Evolutionary conservation across 805 yeast genomes (phyloP).

Genomic region (Clavispora phyllophila): DNA sequence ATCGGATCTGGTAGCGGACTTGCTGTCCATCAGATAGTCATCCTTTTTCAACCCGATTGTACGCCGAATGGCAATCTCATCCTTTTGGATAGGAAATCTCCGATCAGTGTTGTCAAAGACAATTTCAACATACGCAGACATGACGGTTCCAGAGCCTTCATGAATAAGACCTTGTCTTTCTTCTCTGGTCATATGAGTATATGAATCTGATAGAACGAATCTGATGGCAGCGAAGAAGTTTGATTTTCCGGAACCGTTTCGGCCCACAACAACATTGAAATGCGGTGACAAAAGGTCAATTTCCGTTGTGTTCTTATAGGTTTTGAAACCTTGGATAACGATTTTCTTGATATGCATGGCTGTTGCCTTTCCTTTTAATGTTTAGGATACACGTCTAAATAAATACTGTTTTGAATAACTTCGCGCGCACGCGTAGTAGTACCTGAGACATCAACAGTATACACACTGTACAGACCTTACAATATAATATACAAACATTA

Average conservation of each 20-base stretch:
- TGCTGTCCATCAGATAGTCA: constrained; percentile 80
- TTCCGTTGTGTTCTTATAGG: constrained; percentile 78
- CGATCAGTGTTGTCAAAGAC: constrained; percentile 77
- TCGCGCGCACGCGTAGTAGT: neutral
- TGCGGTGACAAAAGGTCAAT: constrained; percentile 74
- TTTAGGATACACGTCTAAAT: neutral
- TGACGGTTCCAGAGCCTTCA: constrained; percentile 84
- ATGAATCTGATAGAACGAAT: constrained; percentile 87
- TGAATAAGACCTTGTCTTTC: constrained; percentile 84
- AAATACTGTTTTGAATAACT: neutral
- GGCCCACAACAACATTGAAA: constrained; percentile 78
- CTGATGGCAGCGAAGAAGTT: constrained; percentile 93
- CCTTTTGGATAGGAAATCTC: constrained; percentile 64
- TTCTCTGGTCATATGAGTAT: constrained; percentile 75
- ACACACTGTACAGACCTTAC: neutral
- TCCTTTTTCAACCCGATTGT: constrained; percentile 92
- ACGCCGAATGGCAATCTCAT: constrained; percentile 72
- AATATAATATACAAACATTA: neutral
- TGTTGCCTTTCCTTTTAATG: neutral
- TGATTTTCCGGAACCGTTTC: constrained; percentile 93
- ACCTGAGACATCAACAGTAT: neutral
- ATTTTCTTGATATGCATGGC: constrained; percentile 46
- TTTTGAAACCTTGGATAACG: constrained; percentile 86
- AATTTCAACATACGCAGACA: constrained; percentile 91
- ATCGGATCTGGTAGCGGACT: constrained; percentile 73